Percentiles rank a stretch among this genome's conserved stretches.
Conservation (phyloP, 2,329 filamentous ascomycete species). For the Stemphylium lycopersici region DNA sequence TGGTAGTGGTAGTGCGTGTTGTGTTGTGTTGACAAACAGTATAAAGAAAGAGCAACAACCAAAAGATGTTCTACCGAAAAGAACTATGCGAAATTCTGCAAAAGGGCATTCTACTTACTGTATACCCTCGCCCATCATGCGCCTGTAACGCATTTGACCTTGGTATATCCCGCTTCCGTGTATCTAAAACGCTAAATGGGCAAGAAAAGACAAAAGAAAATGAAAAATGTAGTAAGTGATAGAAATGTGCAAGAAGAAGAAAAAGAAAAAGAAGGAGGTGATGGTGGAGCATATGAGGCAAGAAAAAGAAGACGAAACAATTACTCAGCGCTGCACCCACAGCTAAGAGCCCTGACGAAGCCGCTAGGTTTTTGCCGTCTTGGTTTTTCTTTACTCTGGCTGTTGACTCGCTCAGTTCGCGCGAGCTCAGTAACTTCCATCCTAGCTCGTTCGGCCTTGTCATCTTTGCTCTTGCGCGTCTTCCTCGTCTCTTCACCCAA, state of each 20-base stretch:
- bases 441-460: slow-evolving; percentile 5
- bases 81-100: no score
- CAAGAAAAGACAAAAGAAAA: background rate
- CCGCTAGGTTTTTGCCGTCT: slow-evolving; percentile 30
- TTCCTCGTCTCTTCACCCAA: slow-evolving; percentile 5
- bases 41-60: no score
- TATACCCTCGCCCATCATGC: no score
- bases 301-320: background rate
- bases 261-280: background rate
- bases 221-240: background rate
- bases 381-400: slow-evolving; percentile 16
- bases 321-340: slow-evolving; percentile 29
- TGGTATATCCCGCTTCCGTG: no score
- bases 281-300: background rate
- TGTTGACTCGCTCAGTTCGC: slow-evolving; percentile 7
- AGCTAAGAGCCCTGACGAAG: slow-evolving; percentile 43
- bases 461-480: slow-evolving; percentile 8
- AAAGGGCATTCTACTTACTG: no score
- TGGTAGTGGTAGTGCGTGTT: no score
- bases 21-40: no score
- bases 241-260: background rate
- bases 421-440: slow-evolving; percentile 4
- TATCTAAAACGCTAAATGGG: no score
- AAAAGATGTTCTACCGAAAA: no score
- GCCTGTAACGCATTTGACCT: no score